Evolutionary conservation across 768 basidiomycete species (phyloP).

Genomic region (Mycena crocata): DNA sequence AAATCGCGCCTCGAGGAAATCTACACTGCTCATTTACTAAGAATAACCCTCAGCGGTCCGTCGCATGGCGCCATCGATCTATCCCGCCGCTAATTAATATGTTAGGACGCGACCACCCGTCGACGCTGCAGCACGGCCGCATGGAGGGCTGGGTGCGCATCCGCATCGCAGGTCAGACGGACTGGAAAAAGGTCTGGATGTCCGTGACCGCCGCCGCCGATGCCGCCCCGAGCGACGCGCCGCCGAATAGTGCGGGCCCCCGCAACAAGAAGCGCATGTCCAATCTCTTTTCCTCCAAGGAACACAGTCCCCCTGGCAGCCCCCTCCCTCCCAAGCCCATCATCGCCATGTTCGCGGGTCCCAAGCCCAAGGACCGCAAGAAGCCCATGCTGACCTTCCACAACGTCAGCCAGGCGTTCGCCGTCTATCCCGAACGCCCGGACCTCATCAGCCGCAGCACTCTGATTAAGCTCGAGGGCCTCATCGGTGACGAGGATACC

Average conservation of each 20-base stretch:
- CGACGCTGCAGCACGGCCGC: constrained; percentile 74
- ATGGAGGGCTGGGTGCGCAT: constrained; percentile 94
- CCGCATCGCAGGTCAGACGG: constrained; percentile 95
- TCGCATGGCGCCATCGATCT: constrained; percentile 9
- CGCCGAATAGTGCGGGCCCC: constrained; percentile 38
- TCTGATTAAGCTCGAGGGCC: constrained; percentile 91
- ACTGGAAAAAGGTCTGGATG: constrained; percentile 95
- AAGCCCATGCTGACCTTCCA: constrained; percentile 76
- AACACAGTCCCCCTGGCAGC: constrained; percentile 41
- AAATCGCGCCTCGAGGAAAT: constrained; percentile 96
- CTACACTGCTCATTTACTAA: constrained; percentile 93
- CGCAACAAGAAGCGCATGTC: constrained; percentile 72
- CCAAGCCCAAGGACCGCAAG: constrained; percentile 81
- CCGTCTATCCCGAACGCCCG: constrained; percentile 96
- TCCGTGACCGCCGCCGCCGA: constrained; percentile 67
- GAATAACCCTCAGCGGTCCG: constrained; percentile 71
- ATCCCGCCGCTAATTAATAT: constrained; percentile 10
- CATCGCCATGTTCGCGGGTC: constrained; percentile 70
- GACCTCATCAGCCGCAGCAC: constrained; percentile 91
- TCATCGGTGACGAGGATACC: constrained; percentile 82
- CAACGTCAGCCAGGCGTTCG: constrained; percentile 86
- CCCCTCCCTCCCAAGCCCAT: constrained; percentile 47
- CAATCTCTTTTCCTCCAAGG: constrained; percentile 69
- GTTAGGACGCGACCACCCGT: constrained; percentile 62
- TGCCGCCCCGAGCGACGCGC: constrained; percentile 35